These are phyloP conservation scores for Pyrenophora graminea DNA, from an alignment of 2,329 filamentous ascomycete genomes.

Conservation along the genomic window DNA sequence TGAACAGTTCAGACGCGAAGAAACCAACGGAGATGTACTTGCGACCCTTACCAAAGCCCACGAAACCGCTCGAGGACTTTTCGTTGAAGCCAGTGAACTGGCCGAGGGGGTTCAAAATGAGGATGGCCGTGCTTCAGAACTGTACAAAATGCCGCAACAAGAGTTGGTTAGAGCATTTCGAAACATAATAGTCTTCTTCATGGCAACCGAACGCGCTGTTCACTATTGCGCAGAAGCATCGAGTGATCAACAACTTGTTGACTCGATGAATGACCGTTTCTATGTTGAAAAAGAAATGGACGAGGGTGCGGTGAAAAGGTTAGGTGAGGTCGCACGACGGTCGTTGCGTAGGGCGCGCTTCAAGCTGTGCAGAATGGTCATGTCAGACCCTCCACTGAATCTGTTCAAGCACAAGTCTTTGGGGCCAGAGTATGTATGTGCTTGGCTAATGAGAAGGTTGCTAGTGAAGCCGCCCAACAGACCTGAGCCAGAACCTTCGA, in stretches of 20 bases:
- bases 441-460: constrained; percentile 39
- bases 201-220: constrained; percentile 35
- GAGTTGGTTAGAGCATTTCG: constrained; percentile 30
- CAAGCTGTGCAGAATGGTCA: constrained; percentile 37
- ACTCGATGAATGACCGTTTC: not conserved
- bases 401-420: constrained; percentile 25
- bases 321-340: constrained; percentile 18
- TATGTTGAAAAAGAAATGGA: not conserved
- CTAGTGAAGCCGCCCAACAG: constrained; percentile 31
- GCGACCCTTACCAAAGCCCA: constrained; percentile 22
- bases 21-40: constrained; percentile 18
- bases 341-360: constrained; percentile 21
- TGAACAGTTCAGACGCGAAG: constrained; percentile 27
- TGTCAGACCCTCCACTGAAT: constrained; percentile 12
- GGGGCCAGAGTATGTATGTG: constrained; percentile 34
- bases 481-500: constrained; percentile 3
- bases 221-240: constrained; percentile 17
- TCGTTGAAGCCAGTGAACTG: constrained; percentile 25
- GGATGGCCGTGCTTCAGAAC: constrained; percentile 28
- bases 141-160: constrained; percentile 30
- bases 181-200: constrained; percentile 28
- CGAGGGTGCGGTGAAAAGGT: constrained; percentile 19
- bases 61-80: constrained; percentile 14
- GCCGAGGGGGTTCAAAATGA: constrained; percentile 33
- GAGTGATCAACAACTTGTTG: not conserved